Evolutionary conservation across 1,284 basidiomycete genomes (phyloP).

Genomic region (Erythrobasidium hasegawianum): DNA sequence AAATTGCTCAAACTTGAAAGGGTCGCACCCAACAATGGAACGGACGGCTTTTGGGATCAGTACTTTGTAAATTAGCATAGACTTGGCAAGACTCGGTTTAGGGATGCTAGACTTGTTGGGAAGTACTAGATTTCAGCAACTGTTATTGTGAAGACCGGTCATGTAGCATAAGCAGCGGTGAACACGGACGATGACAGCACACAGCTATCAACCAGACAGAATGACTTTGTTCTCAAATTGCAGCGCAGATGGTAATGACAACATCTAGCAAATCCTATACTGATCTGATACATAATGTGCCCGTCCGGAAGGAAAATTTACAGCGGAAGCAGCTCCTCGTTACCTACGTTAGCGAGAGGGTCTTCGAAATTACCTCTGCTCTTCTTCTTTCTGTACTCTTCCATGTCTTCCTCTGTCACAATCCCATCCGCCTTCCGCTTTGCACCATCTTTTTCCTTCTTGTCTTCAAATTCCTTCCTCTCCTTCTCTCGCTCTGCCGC

Average conservation of each 20-base stretch:
- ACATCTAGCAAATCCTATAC: too few relatives aligned
- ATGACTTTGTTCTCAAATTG: too few relatives aligned
- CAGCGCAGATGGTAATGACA: too few relatives aligned
- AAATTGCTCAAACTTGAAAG: conserved; percentile 2
- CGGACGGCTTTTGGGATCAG: conserved; percentile 70
- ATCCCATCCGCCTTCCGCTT: conserved; percentile 53
- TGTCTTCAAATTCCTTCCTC: conserved; percentile 52
- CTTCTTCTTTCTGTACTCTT: conserved; percentile 75
- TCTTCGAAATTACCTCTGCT: conserved; percentile 61
- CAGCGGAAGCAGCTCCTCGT: conserved; percentile 51
- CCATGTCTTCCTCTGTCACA: conserved; percentile 87
- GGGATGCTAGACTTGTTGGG: too few relatives aligned
- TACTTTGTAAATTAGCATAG: conserved; percentile 55
- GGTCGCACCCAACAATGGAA: conserved; percentile 69
- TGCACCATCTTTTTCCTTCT: conserved; percentile 57
- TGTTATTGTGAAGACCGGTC: too few relatives aligned
- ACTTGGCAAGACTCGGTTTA: too few relatives aligned
- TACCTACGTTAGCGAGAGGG: conserved; percentile 82
- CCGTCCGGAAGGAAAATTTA: conserved; percentile 9
- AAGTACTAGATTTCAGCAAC: too few relatives aligned
- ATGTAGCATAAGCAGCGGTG: too few relatives aligned
- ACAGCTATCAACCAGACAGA: too few relatives aligned
- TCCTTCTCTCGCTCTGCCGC: conserved; percentile 54
- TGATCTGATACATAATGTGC: too few relatives aligned
- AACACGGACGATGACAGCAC: too few relatives aligned